phyloP scores from a whole-genome alignment of 345 rosid species.

The Eucalyptus erythrocorys region DNA sequence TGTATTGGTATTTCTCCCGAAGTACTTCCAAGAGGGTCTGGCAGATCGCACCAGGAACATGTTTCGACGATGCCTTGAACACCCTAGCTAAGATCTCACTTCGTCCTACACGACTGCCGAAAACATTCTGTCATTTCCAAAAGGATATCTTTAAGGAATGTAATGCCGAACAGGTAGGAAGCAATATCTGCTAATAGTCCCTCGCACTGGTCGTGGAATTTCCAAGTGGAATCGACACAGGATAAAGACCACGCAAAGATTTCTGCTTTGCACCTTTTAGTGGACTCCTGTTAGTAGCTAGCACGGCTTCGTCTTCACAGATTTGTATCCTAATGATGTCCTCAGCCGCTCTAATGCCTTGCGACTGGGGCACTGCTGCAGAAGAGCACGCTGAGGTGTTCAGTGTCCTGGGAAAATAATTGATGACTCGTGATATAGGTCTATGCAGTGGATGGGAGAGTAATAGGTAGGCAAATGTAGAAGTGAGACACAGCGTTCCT shows the following conservation, averaged over 20 bases:
- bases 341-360: not conserved
- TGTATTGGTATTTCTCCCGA: conserved; percentile 7
- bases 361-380: not conserved
- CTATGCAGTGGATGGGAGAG: not conserved
- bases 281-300: not conserved
- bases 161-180: conserved; percentile 9
- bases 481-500: not conserved
- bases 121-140: not conserved
- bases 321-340: not conserved
- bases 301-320: not conserved
- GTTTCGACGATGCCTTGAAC: conserved; percentile 65
- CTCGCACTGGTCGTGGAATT: not conserved
- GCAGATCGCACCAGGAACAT: conserved; percentile 85
- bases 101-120: conserved; percentile 86
- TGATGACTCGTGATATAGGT: not conserved
- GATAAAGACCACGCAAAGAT: not conserved
- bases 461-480: not conserved
- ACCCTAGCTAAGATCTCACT: conserved; percentile 82
- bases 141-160: conserved; percentile 85
- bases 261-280: not conserved
- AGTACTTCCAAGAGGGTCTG: conserved; percentile 73
- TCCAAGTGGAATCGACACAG: not conserved
- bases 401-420: not conserved
- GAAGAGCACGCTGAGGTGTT: not conserved
- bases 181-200: not conserved